A percentile compares a stretch with the other conserved stretches of the same genome.
Conservation (phyloP, 164 flowering plant genomes). For the Macadamia integrifolia region DNA sequence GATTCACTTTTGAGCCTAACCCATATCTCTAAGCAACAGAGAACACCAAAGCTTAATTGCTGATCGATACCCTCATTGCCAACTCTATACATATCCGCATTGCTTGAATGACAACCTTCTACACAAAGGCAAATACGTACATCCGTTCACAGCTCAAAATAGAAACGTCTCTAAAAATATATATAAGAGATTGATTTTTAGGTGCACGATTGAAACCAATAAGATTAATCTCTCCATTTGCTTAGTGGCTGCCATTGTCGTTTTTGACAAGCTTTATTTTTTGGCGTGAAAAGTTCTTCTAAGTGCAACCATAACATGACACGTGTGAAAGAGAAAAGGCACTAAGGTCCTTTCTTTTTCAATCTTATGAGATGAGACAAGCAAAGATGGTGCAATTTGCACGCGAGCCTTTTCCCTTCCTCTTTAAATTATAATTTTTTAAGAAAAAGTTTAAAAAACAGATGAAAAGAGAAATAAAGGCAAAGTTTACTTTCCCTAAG, state of each 20-base stretch:
- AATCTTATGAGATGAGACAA: slow-evolving; percentile 1
- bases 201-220: neutral
- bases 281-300: neutral
- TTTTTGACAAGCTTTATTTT: neutral
- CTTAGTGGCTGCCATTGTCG: slow-evolving; percentile 1
- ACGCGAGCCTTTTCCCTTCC: neutral
- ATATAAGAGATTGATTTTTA: neutral
- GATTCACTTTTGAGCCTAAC: no score
- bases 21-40: no score
- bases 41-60: no score
- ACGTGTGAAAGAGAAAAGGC: neutral
- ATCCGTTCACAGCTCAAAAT: neutral
- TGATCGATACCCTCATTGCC: no score
- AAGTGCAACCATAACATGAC: neutral
- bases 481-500: neutral
- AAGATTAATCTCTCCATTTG: slow-evolving; percentile 1
- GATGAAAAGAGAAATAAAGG: neutral
- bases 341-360: neutral
- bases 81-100: no score
- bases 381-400: slow-evolving; percentile 1
- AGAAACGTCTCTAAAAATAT: neutral
- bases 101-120: no score
- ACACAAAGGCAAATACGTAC: no score
- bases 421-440: neutral
- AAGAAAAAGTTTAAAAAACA: neutral